Evolutionary conservation across 257 asterid genomes (phyloP), one percentile per base, ranked within the genome.

Genomic region (Gentiana straminea): DNA sequence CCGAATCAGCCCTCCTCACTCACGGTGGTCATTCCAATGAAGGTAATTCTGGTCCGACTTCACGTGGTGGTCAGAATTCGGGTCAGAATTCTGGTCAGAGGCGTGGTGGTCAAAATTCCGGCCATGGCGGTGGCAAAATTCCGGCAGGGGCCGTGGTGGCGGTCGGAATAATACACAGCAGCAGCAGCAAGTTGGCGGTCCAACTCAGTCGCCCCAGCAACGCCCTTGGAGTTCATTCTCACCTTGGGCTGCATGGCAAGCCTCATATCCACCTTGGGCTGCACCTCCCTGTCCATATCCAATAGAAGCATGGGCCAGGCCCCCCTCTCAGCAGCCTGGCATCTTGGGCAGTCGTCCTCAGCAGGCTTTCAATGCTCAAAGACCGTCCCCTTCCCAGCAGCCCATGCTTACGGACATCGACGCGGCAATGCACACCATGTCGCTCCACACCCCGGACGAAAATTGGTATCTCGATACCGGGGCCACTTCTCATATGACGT

Each of bases 381-480:
- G 5, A 9, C 5, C 3, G 11, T 3, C 52, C 3, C 52, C 52
- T 3, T 48, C 52, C 24, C 12, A 10, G 13, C 4, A 24, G 7
- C 6, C 33, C 58, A 45, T 11, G 11, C 52, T 13, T 2, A 55
- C 60, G 8, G 47, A 55, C 46, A 55, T 55, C 13, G 60, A 5
- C 3, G 7, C 60, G 13, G 60, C 60, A 2, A 55, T 55, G 60
- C 60, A 55, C 11, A 35, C 60, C 9, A 8, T 55, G 3, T 34
- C 60, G 7, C 33, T 55, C 33, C 2, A 12, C n/a, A 9, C 13
- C 10, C 60, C 60, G 5, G 60, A 33, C 5, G 46, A 9, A 34
- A 2, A 35, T 12, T 55, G 46, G 46, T 55, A 55, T 13, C 34
- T 55, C 46, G 60, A 55, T 32, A 55, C 60, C 60, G 37, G 56